A percentile compares a stretch with the other conserved stretches of the same genome.
phyloP scores from a whole-genome alignment of 2,329 filamentous ascomycete genomes.

The Claviceps citrina region DNA sequence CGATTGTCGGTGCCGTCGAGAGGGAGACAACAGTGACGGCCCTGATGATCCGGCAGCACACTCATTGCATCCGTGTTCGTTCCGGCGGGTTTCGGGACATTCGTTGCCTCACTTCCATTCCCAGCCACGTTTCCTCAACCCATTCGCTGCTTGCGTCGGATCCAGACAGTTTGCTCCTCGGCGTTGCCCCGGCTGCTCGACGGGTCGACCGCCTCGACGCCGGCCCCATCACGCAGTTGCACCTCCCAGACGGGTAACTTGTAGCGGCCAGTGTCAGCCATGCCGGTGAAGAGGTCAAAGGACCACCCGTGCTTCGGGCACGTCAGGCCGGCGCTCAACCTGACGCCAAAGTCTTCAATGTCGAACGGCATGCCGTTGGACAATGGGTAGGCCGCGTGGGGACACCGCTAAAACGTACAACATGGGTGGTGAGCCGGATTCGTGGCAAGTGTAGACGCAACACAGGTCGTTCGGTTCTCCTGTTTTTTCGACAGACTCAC shows the following conservation, averaged over 20 bases:
- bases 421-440: neutral
- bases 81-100: no score
- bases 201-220: slow-evolving; percentile 5
- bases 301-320: slow-evolving; percentile 60
- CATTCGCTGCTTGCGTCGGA: slow-evolving; percentile 27
- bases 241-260: slow-evolving; percentile 49
- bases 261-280: slow-evolving; percentile 46
- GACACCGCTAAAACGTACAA: slow-evolving; percentile 36
- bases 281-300: slow-evolving; percentile 51
- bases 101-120: no score
- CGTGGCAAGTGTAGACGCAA: no score
- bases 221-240: slow-evolving; percentile 26
- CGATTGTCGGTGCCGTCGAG: no score
- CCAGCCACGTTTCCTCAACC: slow-evolving; percentile 9
- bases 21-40: no score
- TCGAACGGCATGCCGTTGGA: slow-evolving; percentile 49
- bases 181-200: neutral
- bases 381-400: slow-evolving; percentile 51
- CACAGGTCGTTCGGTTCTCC: no score
- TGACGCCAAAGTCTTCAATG: slow-evolving; percentile 56
- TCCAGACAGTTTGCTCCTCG: slow-evolving; percentile 25
- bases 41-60: neutral
- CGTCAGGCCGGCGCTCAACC: slow-evolving; percentile 44
- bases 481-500: slow-evolving; percentile 34
- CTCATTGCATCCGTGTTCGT: no score